Conservation (phyloP, 345 rosid species). For the Gossypium ekmanianum region DNA sequence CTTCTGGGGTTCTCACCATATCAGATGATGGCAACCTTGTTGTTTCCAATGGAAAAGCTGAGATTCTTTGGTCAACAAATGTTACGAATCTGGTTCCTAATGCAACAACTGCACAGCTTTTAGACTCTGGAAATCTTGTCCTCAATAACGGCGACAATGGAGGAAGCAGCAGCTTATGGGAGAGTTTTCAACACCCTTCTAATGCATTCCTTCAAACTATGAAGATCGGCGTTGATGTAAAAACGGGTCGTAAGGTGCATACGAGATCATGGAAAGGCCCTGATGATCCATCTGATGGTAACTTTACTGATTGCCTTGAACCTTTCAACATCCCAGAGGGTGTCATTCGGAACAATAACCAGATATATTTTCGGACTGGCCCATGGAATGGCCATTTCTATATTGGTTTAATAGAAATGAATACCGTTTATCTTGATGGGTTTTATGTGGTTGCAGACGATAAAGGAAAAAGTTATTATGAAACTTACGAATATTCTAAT, state of each 20-base stretch:
- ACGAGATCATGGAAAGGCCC: conserved; percentile 46
- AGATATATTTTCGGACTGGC: conserved; percentile 43
- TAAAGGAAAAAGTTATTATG: conserved; percentile 18
- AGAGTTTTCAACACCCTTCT: conserved; percentile 49
- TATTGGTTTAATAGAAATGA: conserved; percentile 31
- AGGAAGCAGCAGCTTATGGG: conserved; percentile 31
- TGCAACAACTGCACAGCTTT: too few species aligned
- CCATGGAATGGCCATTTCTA: conserved; percentile 56
- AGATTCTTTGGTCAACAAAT: too few species aligned
- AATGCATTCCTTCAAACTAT: conserved; percentile 13
- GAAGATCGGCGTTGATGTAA: conserved; percentile 17
- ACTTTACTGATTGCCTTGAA: conserved; percentile 27
- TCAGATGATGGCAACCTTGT: too few species aligned
- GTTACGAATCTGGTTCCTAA: too few species aligned
- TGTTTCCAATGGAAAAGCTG: too few species aligned
- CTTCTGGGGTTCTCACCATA: too few species aligned
- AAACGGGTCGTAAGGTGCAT: conserved; percentile 22
- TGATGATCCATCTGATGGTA: conserved; percentile 55
- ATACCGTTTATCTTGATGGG: conserved; percentile 4
- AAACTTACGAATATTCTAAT: conserved; percentile 8
- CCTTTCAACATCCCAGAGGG: too few species aligned
- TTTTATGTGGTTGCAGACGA: conserved; percentile 17
- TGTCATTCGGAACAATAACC: too few species aligned
- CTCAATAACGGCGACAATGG: not conserved
- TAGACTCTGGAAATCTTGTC: too few species aligned